Evolutionary conservation across 441 rosid genomes (phyloP).

Genomic region (Adansonia madagascariensis): DNA sequence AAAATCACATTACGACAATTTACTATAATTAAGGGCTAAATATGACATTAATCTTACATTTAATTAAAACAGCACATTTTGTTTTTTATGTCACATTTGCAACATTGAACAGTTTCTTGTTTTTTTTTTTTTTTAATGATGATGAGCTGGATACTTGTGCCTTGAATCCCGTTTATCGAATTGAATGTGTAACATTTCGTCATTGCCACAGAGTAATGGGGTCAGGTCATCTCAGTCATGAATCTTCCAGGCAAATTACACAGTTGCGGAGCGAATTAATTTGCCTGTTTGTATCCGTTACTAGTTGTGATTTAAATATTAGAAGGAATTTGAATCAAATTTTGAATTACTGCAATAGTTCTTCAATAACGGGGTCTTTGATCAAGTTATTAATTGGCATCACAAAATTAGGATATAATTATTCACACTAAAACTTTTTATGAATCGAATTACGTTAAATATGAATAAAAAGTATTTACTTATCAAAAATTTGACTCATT

Average conservation of each 20-base stretch:
- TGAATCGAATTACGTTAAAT: no score
- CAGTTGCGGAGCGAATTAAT: background rate
- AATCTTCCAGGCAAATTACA: constrained; percentile 11
- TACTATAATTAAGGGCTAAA: no score
- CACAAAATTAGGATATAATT: background rate
- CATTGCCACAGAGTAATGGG: background rate
- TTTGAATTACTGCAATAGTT: background rate
- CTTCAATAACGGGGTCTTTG: background rate
- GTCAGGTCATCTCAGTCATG: background rate
- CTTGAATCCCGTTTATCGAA: background rate
- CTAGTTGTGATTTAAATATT: constrained; percentile 1
- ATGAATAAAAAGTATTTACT: no score
- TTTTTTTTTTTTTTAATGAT: background rate
- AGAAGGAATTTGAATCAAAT: background rate
- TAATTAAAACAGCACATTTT: background rate
- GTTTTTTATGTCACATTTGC: background rate
- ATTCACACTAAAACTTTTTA: no score
- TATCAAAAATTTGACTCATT: no score
- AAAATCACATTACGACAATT: no score
- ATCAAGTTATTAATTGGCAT: background rate
- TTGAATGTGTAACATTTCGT: background rate
- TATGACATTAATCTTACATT: background rate
- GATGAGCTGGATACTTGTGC: background rate
- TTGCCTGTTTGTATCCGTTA: constrained; percentile 7
- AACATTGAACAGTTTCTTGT: background rate